Percentiles rank a stretch among this genome's conserved stretches.
Conservation (phyloP, 768 basidiomycete genomes). For the Panaeolus cyanescens region DNA sequence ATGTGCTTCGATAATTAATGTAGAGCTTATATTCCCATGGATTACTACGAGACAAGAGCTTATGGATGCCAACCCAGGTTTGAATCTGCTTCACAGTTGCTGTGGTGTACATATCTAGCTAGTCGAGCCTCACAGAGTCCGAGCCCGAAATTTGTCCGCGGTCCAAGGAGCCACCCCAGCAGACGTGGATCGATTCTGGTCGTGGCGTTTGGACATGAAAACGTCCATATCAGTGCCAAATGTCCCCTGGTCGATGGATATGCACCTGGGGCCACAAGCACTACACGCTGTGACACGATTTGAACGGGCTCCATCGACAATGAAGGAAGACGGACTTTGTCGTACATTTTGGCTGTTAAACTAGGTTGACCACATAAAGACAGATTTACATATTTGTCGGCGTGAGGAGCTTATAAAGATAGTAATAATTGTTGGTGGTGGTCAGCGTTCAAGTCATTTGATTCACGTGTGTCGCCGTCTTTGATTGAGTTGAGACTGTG, state of each 20-base stretch:
- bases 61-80: no score
- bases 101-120: neutral
- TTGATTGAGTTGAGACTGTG: no score
- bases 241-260: no score
- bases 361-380: neutral
- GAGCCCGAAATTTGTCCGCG: neutral
- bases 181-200: neutral
- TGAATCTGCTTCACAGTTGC: no score
- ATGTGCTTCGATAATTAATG: neutral
- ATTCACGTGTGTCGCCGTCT: neutral
- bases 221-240: no score
- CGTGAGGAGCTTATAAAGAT: neutral
- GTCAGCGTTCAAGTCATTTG: neutral
- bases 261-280: neutral
- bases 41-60: no score
- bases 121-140: neutral
- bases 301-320: no score
- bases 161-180: no score
- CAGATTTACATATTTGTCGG: neutral
- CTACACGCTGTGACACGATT: no score
- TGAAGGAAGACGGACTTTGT: neutral
- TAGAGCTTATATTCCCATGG: no score
- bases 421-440: neutral
- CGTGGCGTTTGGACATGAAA: neutral
- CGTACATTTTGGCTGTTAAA: neutral